Evolutionary conservation across 768 basidiomycete genomes (phyloP).

Genomic region (Tulasnella sp.): DNA sequence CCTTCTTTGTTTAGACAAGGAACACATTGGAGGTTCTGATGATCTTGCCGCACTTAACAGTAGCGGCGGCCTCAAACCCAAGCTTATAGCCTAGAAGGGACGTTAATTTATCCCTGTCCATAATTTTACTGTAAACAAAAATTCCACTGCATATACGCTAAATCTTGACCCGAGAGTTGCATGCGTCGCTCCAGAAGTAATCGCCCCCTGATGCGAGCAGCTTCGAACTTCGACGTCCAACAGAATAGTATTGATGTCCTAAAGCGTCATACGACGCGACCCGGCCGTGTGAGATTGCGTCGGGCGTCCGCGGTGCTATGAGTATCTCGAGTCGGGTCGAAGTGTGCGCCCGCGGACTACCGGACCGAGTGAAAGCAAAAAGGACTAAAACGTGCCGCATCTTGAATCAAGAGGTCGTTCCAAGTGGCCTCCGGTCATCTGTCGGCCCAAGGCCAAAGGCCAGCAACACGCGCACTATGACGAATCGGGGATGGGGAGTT

Average conservation of each 20-base stretch:
- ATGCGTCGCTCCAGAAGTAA: too few relatives aligned
- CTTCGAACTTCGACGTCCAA: not conserved
- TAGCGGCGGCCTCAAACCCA: slow-evolving; percentile 24
- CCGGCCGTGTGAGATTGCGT: too few relatives aligned
- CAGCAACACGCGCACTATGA: not conserved
- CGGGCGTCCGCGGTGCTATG: too few relatives aligned
- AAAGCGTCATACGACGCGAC: not conserved
- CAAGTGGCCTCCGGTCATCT: not conserved
- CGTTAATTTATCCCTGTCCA: not conserved
- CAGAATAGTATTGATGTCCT: not conserved
- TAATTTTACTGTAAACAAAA: not conserved
- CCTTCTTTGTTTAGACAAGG: slow-evolving; percentile 24
- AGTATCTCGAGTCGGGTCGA: not conserved
- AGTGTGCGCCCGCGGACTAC: not conserved
- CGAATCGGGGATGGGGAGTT: not conserved
- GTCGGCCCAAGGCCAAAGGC: not conserved
- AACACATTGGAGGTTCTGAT: slow-evolving; percentile 33
- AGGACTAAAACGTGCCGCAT: not conserved
- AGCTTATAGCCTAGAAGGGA: not conserved
- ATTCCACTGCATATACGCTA: not conserved
- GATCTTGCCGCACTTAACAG: slow-evolving; percentile 28
- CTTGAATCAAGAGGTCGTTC: not conserved
- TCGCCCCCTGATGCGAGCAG: not conserved
- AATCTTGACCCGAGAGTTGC: not conserved
- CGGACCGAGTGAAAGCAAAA: not conserved